Evolutionary conservation across 257 asterid species (phyloP), one percentile per base, ranked within the genome.

Genomic region (Nicotiana knightiana): DNA sequence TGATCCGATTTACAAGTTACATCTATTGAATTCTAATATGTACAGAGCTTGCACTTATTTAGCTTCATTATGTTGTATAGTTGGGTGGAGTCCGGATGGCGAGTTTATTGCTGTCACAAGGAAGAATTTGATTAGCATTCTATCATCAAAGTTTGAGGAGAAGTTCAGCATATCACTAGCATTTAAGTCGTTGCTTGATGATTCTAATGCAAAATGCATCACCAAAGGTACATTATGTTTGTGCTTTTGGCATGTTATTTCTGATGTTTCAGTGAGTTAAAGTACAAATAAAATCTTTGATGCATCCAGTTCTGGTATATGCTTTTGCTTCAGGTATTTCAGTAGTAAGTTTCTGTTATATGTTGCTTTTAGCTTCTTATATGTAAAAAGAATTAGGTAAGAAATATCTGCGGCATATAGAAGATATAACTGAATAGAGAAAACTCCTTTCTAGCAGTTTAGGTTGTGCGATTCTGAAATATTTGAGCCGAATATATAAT

Each of bases 11-110:
- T 43, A 70, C 78, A 43, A 43, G 78, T 70, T 70, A 73, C 24
- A 15, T 26, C 63, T 51, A 48, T 26, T 73, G 63, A 51, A 73
- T 48, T 73, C 35, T 73, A 26, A 9, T 26, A 53, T 46, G 59
- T 35, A 51, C 77, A 65, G 70, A 54, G 62, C 28, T 59, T 64
- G 64, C 77, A 3, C 80, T 67, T 70, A 48, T 70, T 80, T 75
- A 46, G 84, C 85, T 39, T 82, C 83, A 30, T 43, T 11, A 85
- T 66, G 24, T 75, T 84, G 88, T 83, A 85, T 79, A 94, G 99
- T 92, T 87, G 98, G 91, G 87, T 96, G 97, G 98, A 93, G 97
- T 71, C 83, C 86, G 26, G 81, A 88, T 68, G 99, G 91, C 65
- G 88, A 91, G 83, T 87, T 85, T 86, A 75, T 92, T 88, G 98